Base-by-base conservation (phyloP, 768 basidiomycete genomes). In the Pleurotus cornucopiae region DNA sequence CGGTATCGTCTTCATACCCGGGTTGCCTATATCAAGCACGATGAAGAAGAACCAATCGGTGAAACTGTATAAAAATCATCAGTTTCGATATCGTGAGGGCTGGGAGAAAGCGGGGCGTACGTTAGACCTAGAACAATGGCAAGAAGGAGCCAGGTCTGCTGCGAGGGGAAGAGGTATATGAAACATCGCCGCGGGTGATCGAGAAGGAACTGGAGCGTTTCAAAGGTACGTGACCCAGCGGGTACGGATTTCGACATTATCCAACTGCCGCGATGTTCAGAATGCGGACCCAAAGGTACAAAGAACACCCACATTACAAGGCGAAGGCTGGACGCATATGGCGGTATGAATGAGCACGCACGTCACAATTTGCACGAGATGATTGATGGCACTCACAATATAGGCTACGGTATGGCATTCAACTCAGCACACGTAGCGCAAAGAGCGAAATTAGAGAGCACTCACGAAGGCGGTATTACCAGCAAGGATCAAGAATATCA, bases 161-260 rank as follows among this genome's bases (percentile, higher is more conserved):
- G 91, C 0, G 92, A 86, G 0, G 94, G 94, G 62, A 96, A 96
- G 6, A 96, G 79, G 67, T 94, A 91, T 9, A 93, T 82, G 64
- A 89, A 95, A 69, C 94, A 96, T 59, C 91, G 83, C 9, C 96
- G 84, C 11, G 96, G 96, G 66, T 98, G 96, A 63, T 98, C 94
- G 6, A 99, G 80, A 6, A 99, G 81, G 67, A 98, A 99, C 55
- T 86, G 87, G 1, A 97, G 74, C 0, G 93, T 92, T 70, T 95
- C 92, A 46, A 83, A 73, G 0, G 84, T 63, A 0, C 84, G 81
- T 12, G 91, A 92, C 0, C 68, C 63, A 1, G 62, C 63, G 4
- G 85, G 83, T 18, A 88, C 78, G 4, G 82, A 44, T 66, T 89
- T 90, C 9, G 82, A 77, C 38, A 88, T 62, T 4, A 69, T 69